A percentile compares a stretch with the other conserved stretches of the same genome.
Conservation (phyloP, 164 flowering plant genomes). For the Nymphaea thermarum region DNA sequence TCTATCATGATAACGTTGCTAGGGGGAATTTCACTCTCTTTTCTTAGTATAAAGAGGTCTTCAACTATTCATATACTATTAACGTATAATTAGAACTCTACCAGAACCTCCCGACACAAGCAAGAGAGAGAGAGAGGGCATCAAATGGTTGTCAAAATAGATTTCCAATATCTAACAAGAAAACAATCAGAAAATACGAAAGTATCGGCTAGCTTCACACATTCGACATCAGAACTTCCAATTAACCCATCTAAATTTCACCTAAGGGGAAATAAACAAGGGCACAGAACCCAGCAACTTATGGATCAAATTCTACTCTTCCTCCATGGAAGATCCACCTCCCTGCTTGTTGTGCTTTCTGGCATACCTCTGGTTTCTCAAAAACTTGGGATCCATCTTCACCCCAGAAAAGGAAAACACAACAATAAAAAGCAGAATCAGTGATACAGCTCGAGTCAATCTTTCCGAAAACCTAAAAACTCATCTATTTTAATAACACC, state of each 20-base stretch:
- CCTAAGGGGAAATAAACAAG: background rate
- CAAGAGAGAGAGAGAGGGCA: background rate
- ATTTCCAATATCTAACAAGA: too few species aligned
- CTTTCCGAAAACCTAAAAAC: too few species aligned
- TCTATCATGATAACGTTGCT: too few species aligned
- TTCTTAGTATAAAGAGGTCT: too few species aligned
- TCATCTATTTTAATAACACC: too few species aligned
- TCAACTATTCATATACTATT: too few species aligned
- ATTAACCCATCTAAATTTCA: background rate
- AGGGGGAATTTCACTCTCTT: too few species aligned
- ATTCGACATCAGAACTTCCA: background rate
- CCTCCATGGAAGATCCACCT: slow-evolving; percentile 27
- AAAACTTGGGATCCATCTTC: slow-evolving; percentile 93
- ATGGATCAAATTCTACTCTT: slow-evolving; percentile 15
- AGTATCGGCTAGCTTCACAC: background rate
- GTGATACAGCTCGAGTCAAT: background rate
- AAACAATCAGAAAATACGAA: too few species aligned
- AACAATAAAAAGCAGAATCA: background rate
- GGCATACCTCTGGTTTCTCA: slow-evolving; percentile 99
- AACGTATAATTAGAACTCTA: too few species aligned
- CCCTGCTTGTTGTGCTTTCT: slow-evolving; percentile 85
- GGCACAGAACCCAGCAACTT: background rate
- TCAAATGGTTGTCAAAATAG: background rate
- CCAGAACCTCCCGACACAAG: background rate
- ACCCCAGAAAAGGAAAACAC: background rate